Evolutionary conservation across 306 rosid species (phyloP).

Genomic region (Vigna angularis): DNA sequence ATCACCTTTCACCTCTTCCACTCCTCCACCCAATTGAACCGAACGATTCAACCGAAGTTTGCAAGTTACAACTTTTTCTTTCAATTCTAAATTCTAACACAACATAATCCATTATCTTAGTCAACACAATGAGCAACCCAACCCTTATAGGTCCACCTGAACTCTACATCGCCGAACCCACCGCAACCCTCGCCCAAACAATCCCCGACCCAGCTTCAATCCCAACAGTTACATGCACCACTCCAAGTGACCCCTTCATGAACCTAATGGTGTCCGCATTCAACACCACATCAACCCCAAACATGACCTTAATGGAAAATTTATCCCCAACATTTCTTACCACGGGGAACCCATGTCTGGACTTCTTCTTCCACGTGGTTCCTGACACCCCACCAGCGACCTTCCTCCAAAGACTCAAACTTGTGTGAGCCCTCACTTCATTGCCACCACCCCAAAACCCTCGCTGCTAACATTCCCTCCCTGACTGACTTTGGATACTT

Average conservation of each 20-base stretch:
- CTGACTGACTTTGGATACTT: conserved; percentile 70
- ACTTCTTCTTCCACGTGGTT: conserved; percentile 69
- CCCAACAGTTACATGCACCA: neutral
- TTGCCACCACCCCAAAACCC: conserved; percentile 66
- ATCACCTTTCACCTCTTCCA: too few relatives aligned
- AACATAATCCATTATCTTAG: neutral
- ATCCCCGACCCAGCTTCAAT: neutral
- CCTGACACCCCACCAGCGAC: conserved; percentile 52
- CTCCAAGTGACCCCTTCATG: conserved; percentile 47
- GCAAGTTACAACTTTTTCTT: too few relatives aligned
- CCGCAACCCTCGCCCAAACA: neutral
- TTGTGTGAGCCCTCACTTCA: conserved; percentile 66
- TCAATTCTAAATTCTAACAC: too few relatives aligned
- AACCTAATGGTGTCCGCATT: conserved; percentile 52
- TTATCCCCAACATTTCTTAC: conserved; percentile 54
- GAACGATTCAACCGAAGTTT: too few relatives aligned
- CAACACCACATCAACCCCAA: conserved; percentile 33
- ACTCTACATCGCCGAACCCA: conserved; percentile 33
- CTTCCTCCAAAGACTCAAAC: conserved; percentile 40
- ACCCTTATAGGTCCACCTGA: conserved; percentile 74
- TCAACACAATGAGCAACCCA: conserved; percentile 45
- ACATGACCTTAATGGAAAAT: conserved; percentile 53
- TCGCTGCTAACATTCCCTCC: conserved; percentile 57
- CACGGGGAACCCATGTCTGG: conserved; percentile 70
- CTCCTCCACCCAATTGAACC: too few relatives aligned